Evolutionary conservation across 306 rosid genomes (phyloP), one percentile per base, ranked within the genome.

Genomic region (Castanospermum australe): DNA sequence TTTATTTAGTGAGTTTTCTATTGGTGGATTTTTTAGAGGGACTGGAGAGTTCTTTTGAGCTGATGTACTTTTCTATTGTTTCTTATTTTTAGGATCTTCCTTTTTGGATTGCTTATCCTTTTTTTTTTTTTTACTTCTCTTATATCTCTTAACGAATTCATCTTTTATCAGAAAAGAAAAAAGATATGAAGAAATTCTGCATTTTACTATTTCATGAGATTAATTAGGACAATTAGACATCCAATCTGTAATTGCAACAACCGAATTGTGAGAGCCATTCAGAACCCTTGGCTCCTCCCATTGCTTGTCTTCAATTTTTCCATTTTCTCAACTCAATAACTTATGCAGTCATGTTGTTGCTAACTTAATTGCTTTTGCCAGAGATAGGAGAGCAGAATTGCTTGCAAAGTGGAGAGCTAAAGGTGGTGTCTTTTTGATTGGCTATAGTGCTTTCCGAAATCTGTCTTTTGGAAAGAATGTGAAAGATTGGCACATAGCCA

Each of bases 401-500:
- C 89, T 95, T 70, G 92, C 91, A 30, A 95, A 92, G 80, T 95
- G 99, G 99, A 90, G 96, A 89, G 77, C 86, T 9, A 95, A 95
- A 79, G 99, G 99, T 72, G 99, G 99, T 47, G 87, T 95, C 35
- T 93, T 95, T 87, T 73, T 95, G 79, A 93, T 95, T 77, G 96
- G 99, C 66, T 95, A 95, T 83, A 5, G 89, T 59, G 89, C 97
- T 79, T 93, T 95, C 83, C 94, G 99, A 50, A 95, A 88, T 71
- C 83, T 95, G 76, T 92, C 97, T 62, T 79, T 91, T 76, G 97
- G 94, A 76, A 95, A 93, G 89, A 65, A 91, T 79, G 90, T 90
- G 80, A 95, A 90, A 88, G 97, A 93, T 85, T 86, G 91, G 57
- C 83, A 89, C 47, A 55, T 79, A 54, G 98, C 99, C 28, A 80